phyloP scores from a whole-genome alignment of 2,329 filamentous ascomycete species.

The Cadophora sp. region DNA sequence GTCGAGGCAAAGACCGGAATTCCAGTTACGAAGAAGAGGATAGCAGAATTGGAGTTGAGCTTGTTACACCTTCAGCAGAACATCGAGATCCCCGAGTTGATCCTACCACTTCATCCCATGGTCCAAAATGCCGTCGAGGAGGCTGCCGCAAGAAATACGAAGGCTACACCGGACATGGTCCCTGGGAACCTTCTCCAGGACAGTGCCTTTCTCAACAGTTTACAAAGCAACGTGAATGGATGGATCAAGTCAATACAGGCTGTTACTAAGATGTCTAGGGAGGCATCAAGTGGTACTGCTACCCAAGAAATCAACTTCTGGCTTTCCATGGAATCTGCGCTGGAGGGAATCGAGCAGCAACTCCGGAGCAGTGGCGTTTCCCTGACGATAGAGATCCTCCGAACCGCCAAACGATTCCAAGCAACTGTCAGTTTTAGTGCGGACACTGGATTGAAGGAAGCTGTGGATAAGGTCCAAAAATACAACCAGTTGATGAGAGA shows the following conservation, averaged over 20 bases:
- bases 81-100: conserved; percentile 93
- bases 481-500: conserved; percentile 99
- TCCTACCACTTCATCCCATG: conserved; percentile 84
- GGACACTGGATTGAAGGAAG: conserved; percentile 95
- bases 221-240: conserved; percentile 92
- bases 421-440: conserved; percentile 96
- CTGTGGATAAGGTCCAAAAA: conserved; percentile 94
- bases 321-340: conserved; percentile 93
- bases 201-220: conserved; percentile 88
- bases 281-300: conserved; percentile 78
- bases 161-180: conserved; percentile 80
- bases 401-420: conserved; percentile 97
- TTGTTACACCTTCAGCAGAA: conserved; percentile 95
- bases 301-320: conserved; percentile 99
- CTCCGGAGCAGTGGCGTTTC: conserved; percentile 87
- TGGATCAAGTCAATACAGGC: conserved; percentile 99
- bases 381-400: conserved; percentile 91
- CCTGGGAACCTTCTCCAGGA: conserved; percentile 80
- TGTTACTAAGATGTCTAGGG: conserved; percentile 92
- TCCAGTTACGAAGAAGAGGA: conserved; percentile 95
- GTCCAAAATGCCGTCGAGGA: conserved; percentile 87
- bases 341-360: conserved; percentile 91
- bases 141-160: conserved; percentile 69
- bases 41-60: conserved; percentile 91
- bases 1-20: conserved; percentile 93